Percentiles rank a stretch among this genome's conserved stretches.
phyloP scores from a whole-genome alignment of 2,329 filamentous ascomycete genomes.

The Plectosphaerella plurivora region DNA sequence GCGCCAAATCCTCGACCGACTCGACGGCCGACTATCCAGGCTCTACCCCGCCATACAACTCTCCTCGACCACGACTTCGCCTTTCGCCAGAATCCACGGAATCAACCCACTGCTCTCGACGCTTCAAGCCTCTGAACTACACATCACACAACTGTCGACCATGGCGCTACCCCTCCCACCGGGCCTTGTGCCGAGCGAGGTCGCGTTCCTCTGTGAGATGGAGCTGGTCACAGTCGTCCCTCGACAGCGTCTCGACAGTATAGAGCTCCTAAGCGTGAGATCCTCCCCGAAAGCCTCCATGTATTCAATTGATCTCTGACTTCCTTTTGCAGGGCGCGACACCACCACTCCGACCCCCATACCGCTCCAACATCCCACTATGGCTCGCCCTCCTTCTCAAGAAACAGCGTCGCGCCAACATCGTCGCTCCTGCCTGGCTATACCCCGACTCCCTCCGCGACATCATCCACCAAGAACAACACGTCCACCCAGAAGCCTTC shows the following conservation, averaged over 20 bases:
- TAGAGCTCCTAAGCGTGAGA: conserved; percentile 79
- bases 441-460: conserved; percentile 68
- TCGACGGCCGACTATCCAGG: no score
- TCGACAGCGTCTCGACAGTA: conserved; percentile 80
- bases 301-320: neutral
- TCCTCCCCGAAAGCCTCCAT: conserved; percentile 18
- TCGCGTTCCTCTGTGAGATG: conserved; percentile 96
- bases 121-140: no score
- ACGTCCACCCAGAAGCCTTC: conserved; percentile 66
- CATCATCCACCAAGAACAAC: conserved; percentile 78
- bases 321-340: conserved; percentile 63
- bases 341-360: conserved; percentile 72
- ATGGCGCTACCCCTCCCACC: conserved; percentile 49
- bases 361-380: conserved; percentile 74
- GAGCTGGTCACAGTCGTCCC: conserved; percentile 91
- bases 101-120: no score
- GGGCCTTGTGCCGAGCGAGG: conserved; percentile 75
- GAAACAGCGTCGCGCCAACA: conserved; percentile 89
- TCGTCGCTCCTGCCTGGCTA: conserved; percentile 87
- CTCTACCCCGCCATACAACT: no score
- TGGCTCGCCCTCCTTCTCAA: conserved; percentile 96
- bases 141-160: neutral
- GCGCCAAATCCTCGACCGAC: no score
- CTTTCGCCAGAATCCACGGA: no score
- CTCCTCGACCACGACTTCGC: no score